These are phyloP conservation scores for Hagleromyces aurorensis DNA, from an alignment of 805 yeast genomes.

Conservation along the genomic window DNA sequence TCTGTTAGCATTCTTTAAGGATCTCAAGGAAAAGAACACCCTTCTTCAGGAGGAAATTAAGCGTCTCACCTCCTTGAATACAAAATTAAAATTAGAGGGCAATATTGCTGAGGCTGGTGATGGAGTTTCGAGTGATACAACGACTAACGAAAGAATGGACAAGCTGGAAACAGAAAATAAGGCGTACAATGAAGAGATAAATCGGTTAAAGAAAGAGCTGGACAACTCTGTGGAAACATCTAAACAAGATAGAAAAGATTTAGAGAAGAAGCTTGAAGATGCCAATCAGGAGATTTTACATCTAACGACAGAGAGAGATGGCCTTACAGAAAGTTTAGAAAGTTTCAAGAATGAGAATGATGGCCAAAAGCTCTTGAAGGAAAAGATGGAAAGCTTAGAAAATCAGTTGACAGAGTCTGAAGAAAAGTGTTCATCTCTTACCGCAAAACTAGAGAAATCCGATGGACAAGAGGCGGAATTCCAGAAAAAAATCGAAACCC, in stretches of 20 bases:
- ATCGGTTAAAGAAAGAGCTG: slow-evolving; percentile 3
- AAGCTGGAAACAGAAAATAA: slow-evolving; percentile 5
- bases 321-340: slow-evolving; percentile 1
- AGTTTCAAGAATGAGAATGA: slow-evolving; percentile 1
- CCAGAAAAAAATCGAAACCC: too few relatives aligned
- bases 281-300: slow-evolving; percentile 2
- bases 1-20: slow-evolving; percentile 60
- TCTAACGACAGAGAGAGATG: slow-evolving; percentile 1
- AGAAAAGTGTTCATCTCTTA: too few relatives aligned
- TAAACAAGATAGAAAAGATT: background rate
- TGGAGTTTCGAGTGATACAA: slow-evolving; percentile 6
- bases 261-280: background rate
- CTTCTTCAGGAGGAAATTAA: slow-evolving; percentile 62
- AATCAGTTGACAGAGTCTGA: slow-evolving; percentile 1
- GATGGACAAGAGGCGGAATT: too few relatives aligned
- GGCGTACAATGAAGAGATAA: slow-evolving; percentile 3
- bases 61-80: slow-evolving; percentile 26
- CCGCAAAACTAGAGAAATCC: too few relatives aligned
- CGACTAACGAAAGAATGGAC: slow-evolving; percentile 12
- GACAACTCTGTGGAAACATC: background rate
- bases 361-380: too few relatives aligned
- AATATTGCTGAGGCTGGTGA: slow-evolving; percentile 7
- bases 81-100: slow-evolving; percentile 16
- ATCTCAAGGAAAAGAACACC: slow-evolving; percentile 50
- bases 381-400: slow-evolving; percentile 1